These are phyloP conservation scores for Pseudopyrenochaeta lycopersici DNA, from an alignment of 2,329 filamentous ascomycete genomes.

Conservation along the genomic window DNA sequence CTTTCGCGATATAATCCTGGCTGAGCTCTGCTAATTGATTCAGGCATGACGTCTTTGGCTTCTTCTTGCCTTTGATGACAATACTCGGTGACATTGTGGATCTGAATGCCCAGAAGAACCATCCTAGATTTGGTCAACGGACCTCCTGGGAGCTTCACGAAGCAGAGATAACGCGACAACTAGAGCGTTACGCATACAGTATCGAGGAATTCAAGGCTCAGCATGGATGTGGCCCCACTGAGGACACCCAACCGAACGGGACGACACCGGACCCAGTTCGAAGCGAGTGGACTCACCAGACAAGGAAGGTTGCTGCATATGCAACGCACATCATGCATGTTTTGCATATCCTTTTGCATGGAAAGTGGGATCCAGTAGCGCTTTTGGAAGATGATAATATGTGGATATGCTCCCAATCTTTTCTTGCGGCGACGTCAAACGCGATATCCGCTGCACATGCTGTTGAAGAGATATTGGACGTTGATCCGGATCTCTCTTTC, in stretches of 20 bases:
- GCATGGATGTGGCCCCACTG: constrained; percentile 47
- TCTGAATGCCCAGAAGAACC: constrained; percentile 86
- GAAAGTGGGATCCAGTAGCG: constrained; percentile 93
- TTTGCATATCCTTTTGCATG: constrained; percentile 84
- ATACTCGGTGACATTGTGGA: constrained; percentile 93
- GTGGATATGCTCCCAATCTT: constrained; percentile 90
- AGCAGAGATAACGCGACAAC: constrained; percentile 78
- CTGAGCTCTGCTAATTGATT: constrained; percentile 7
- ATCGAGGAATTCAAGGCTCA: constrained; percentile 71
- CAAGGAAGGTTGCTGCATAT: constrained; percentile 85
- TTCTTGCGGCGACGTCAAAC: constrained; percentile 85
- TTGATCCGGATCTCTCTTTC: constrained; percentile 89
- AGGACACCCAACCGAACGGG: constrained; percentile 45
- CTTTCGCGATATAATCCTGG: neutral
- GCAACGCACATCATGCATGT: constrained; percentile 95
- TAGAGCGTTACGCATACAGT: constrained; percentile 83
- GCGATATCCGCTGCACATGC: constrained; percentile 90
- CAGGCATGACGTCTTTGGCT: constrained; percentile 84
- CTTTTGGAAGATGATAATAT: constrained; percentile 89
- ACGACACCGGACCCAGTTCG: constrained; percentile 47
- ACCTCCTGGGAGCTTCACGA: constrained; percentile 81
- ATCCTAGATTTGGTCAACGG: constrained; percentile 81
- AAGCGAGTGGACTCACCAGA: constrained; percentile 83
- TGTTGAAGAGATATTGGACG: constrained; percentile 84
- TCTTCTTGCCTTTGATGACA: constrained; percentile 91